Conservation (phyloP, 2,329 filamentous ascomycete genomes). For the Ophiosphaerella narmari region DNA sequence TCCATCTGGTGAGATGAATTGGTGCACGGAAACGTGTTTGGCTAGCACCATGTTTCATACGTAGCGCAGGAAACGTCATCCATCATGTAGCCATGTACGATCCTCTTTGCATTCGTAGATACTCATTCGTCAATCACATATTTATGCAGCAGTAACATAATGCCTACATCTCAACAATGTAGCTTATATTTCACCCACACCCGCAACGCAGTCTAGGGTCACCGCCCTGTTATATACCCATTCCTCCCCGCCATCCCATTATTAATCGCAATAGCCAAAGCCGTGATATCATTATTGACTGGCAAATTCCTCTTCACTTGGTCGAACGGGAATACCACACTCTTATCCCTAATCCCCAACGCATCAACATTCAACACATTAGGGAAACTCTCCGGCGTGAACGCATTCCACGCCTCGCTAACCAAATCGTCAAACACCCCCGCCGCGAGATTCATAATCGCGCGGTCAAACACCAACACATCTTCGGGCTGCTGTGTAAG, state of each 20-base stretch:
- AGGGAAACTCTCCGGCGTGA: constrained; percentile 40
- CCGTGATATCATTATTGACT: constrained; percentile 34
- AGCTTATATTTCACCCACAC: too few species aligned
- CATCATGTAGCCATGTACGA: too few species aligned
- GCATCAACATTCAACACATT: constrained; percentile 45
- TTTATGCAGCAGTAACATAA: too few species aligned
- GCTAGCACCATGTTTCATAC: too few species aligned
- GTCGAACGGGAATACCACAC: constrained; percentile 37
- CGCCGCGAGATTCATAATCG: constrained; percentile 40
- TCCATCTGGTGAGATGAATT: too few species aligned
- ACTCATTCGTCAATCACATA: too few species aligned
- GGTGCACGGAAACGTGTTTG: too few species aligned
- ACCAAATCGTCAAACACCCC: constrained; percentile 39
- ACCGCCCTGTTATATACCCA: constrained; percentile 25
- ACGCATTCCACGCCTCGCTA: constrained; percentile 37
- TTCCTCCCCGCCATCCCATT: constrained; percentile 41
- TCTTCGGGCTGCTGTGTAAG: constrained; percentile 42
- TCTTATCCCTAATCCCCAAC: constrained; percentile 39
- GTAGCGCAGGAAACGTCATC: too few species aligned
- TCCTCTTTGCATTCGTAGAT: too few species aligned
- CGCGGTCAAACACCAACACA: constrained; percentile 37
- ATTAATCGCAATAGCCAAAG: constrained; percentile 45
- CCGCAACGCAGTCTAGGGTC: neutral
- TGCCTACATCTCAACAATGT: neutral
- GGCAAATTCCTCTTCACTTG: constrained; percentile 22